Percentiles rank a stretch among this genome's conserved stretches.
phyloP scores from a whole-genome alignment of 495 filamentous ascomycete species.

The Penicillium bialowiezense region DNA sequence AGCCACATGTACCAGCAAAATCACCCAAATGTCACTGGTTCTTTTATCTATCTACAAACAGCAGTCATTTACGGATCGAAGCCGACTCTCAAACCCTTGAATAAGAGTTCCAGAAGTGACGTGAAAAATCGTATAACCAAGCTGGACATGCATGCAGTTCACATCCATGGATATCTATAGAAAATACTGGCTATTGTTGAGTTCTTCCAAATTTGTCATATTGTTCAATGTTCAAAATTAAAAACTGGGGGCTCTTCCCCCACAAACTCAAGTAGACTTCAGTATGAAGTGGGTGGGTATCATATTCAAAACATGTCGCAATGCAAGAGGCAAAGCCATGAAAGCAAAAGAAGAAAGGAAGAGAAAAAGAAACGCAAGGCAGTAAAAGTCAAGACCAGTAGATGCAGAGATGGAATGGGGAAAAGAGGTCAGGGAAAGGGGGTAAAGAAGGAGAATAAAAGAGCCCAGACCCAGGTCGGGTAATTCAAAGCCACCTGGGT shows the following conservation, averaged over 20 bases:
- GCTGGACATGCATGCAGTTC: too few relatives aligned
- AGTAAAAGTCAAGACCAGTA: neutral
- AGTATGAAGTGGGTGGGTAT: constrained; percentile 29
- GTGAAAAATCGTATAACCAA: too few relatives aligned
- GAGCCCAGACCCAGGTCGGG: too few relatives aligned
- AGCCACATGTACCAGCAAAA: too few relatives aligned
- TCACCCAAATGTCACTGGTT: too few relatives aligned
- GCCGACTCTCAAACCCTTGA: too few relatives aligned
- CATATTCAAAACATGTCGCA: constrained; percentile 21
- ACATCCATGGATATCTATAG: too few relatives aligned
- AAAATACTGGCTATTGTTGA: too few relatives aligned
- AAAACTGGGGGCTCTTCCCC: neutral
- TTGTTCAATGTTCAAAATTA: constrained; percentile 4
- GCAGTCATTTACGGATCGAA: too few relatives aligned
- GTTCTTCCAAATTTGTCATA: constrained; percentile 18
- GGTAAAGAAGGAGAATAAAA: neutral
- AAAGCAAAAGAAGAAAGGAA: neutral
- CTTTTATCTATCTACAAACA: too few relatives aligned
- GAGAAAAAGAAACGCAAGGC: neutral
- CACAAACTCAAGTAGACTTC: constrained; percentile 6
- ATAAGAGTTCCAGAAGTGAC: too few relatives aligned
- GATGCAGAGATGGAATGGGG: neutral
- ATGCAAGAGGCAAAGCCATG: constrained; percentile 1
- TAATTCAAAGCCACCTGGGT: too few relatives aligned
- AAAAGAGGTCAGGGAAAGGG: neutral